Base-by-base conservation (phyloP, 345 rosid species). In the Mangifera indica region DNA sequence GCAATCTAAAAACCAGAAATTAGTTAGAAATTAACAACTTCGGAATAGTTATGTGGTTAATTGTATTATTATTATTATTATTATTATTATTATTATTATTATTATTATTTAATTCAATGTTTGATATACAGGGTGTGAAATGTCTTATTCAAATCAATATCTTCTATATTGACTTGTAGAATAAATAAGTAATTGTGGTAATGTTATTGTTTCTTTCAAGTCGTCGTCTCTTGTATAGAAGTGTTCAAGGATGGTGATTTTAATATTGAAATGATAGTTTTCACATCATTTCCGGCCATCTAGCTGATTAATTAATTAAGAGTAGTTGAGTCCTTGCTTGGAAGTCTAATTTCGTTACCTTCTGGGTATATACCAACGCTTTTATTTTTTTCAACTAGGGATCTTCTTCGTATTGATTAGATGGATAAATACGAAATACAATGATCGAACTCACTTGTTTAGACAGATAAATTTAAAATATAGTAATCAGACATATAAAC, bases 91-190 rank as follows among this genome's bases (percentile, higher is more conserved):
- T 24, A 9, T 26, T 59, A 10, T 11, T 13, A 24, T 58, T 13
- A 7, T 7, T 6, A 2, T 45, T 7, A 29, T 1, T 6, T 46
- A 46, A 17, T 29, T 49, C 0, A 42, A 1, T 66, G 18, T 29
- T 32, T 18, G 46, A 52, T 66, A 32, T 51, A 4, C 26, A 26
- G 58, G 45, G 22, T 11, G 57, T 65, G 12, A 1, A 7, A 8
- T 29, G 46, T 48, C 69, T 52, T 66, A 66, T 52, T 65, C 69
- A 65, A 46, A 65, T 37, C 69, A 3, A 22, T 7, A 65, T 25
- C 56, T 25, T 51, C 45, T 66, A 15, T 49, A 49, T 10, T 45
- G 1, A 45, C 59, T 37, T 34, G 21, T 9, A 25, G 14, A 3
- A 37, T 68, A 22, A 34, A 20, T 20, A 11, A 32, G 29, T 67